Evolutionary conservation across 2,329 filamentous ascomycete genomes (phyloP), one percentile per base, ranked within the genome.

Genomic region (Sclerotinia nivalis): DNA sequence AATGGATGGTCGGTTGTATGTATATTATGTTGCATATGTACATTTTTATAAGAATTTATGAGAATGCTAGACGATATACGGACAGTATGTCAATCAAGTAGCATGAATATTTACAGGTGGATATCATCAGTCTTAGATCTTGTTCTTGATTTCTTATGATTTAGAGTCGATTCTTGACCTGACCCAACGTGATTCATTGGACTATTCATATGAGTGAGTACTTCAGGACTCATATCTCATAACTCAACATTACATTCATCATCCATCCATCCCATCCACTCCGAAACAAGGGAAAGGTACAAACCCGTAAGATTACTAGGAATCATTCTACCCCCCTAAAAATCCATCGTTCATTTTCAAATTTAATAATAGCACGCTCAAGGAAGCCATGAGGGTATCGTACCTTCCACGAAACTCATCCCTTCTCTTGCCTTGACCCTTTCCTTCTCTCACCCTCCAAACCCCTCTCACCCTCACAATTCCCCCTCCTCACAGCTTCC

Each of bases 1-100:
- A 50, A 45, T 28, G 15, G 1, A 25, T 20, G n/a, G 2, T 15
- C 25, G 34, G 13, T 37, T 65, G 34, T 65, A 34, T 65, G 47
- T 68, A 68, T 68, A 49, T 68, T 50, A 60, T 68, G 20, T 68
- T 47, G 31, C 54, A 68, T n/a, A 59, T 60, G 43, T 50, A 68
- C 25, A 68, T 60, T 52, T 60, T 45, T 28, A 28, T 25, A 28
- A 40, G 31, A 50, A 40, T 64, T 28, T 18, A 52, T 40, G 10
- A 37, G 22, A 49, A 15, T 10, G 0, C 45, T n/a, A 62, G 45
- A 15, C 1, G 13, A 15, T 8, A 49, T 49, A 20, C 47, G 10
- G 20, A 55, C 13, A 9, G 2, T 55, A 55, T 34, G 28, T 8
- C 28, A 55, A 13, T n/a, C 15, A 18, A 6, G 13, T 18, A 15